Percentiles rank a stretch among this genome's conserved stretches.
These are phyloP conservation scores for Phyllachora maydis DNA, from an alignment of 2,329 filamentous ascomycete genomes.

Conservation along the genomic window DNA sequence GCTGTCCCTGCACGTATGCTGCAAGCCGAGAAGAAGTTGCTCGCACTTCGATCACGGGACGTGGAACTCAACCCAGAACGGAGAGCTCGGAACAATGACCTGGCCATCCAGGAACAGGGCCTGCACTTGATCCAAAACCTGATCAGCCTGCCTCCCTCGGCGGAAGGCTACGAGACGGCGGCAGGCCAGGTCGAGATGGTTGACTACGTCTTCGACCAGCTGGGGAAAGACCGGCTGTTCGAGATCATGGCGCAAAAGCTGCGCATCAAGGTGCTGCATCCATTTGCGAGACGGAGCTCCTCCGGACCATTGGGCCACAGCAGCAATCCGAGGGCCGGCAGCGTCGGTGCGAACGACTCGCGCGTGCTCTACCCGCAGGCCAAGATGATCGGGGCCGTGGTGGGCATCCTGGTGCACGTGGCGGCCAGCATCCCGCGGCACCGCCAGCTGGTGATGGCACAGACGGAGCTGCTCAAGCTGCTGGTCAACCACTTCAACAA, in stretches of 20 bases:
- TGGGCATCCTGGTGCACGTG: slow-evolving; percentile 73
- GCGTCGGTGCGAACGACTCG: no score
- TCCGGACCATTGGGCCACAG: slow-evolving; percentile 5
- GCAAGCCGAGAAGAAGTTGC: slow-evolving; percentile 28
- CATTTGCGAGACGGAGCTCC: slow-evolving; percentile 22
- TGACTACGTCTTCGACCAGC: slow-evolving; percentile 56
- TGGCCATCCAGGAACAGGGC: slow-evolving; percentile 77
- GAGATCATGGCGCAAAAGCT: slow-evolving; percentile 65
- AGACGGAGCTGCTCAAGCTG: slow-evolving; percentile 54
- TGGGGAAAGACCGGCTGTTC: slow-evolving; percentile 63
- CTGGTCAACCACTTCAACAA: slow-evolving; percentile 56
- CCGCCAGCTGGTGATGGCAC: slow-evolving; percentile 55
- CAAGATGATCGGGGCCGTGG: slow-evolving; percentile 58
- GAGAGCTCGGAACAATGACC: slow-evolving; percentile 54
- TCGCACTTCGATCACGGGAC: slow-evolving; percentile 35
- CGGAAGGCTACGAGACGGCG: slow-evolving; percentile 19
- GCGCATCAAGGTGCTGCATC: slow-evolving; percentile 34
- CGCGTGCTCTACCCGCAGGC: slow-evolving; percentile 33
- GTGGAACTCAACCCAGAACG: slow-evolving; percentile 46
- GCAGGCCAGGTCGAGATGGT: slow-evolving; percentile 51
- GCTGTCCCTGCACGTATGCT: no score
- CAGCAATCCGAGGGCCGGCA: slow-evolving; percentile 1
- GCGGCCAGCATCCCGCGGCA: slow-evolving; percentile 65
- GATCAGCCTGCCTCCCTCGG: slow-evolving; percentile 36
- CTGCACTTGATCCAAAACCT: slow-evolving; percentile 82